These are phyloP conservation scores for Fomitiporia mediterranea DNA, from an alignment of 1,284 basidiomycete genomes.

Conservation along the genomic window DNA sequence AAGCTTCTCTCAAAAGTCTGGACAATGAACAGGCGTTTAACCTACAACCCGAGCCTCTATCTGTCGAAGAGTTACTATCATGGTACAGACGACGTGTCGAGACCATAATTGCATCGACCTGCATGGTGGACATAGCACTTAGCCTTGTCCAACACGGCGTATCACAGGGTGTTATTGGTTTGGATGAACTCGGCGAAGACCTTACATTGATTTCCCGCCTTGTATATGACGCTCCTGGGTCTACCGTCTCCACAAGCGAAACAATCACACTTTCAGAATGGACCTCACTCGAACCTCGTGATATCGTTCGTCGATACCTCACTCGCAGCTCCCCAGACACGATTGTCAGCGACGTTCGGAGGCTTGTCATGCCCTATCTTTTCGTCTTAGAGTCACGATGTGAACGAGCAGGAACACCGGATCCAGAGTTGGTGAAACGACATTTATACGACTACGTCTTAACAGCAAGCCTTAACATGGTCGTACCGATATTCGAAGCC, in stretches of 20 bases:
- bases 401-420: constrained; percentile 71
- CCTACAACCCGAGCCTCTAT: constrained; percentile 2
- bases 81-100: constrained; percentile 77
- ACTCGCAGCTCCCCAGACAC: constrained; percentile 59
- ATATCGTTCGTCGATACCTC: constrained; percentile 73
- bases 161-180: constrained; percentile 68
- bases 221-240: constrained; percentile 71
- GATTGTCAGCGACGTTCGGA: constrained; percentile 66
- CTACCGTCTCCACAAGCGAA: constrained; percentile 35
- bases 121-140: constrained; percentile 77
- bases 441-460: constrained; percentile 78
- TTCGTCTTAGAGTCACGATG: constrained; percentile 83
- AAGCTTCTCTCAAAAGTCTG: constrained; percentile 11
- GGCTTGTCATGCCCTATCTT: constrained; percentile 84
- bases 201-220: constrained; percentile 79
- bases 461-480: constrained; percentile 57
- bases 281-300: constrained; percentile 58
- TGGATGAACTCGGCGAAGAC: constrained; percentile 88
- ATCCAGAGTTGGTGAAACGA: constrained; percentile 55
- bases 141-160: constrained; percentile 81
- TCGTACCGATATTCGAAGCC: constrained; percentile 77
- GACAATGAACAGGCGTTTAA: background rate
- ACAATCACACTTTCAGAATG: constrained; percentile 77
- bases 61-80: constrained; percentile 42
- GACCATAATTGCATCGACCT: constrained; percentile 57